phyloP scores from a whole-genome alignment of 768 basidiomycete species.

The Podaxis carcinomalis region DNA sequence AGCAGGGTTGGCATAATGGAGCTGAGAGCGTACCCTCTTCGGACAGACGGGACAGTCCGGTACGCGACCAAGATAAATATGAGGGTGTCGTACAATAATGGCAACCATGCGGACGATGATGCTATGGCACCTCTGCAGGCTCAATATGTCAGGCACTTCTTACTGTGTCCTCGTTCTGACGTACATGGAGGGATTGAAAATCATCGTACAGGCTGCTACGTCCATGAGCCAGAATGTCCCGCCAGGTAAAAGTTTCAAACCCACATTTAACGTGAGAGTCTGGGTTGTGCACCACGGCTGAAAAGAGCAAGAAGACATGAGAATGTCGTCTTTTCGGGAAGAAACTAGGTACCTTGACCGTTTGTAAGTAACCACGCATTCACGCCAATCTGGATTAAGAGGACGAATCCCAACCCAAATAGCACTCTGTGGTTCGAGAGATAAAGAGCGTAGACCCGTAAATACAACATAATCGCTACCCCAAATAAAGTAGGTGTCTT shows the following conservation, averaged over 20 bases:
- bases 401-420: constrained; percentile 26
- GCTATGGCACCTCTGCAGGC: constrained; percentile 27
- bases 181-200: constrained; percentile 33
- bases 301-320: neutral
- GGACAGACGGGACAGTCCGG: constrained; percentile 31
- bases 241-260: neutral
- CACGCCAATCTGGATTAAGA: constrained; percentile 37
- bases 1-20: constrained; percentile 32
- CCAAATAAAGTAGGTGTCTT: neutral
- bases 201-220: constrained; percentile 33
- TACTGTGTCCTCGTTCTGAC: constrained; percentile 15
- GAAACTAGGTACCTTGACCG: constrained; percentile 36
- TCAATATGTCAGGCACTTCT: constrained; percentile 5
- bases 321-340: neutral
- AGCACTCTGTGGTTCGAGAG: constrained; percentile 24
- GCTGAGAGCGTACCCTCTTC: constrained; percentile 20
- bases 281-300: constrained; percentile 36
- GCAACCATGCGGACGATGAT: constrained; percentile 46
- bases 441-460: constrained; percentile 41
- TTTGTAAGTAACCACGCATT: constrained; percentile 51
- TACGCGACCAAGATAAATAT: constrained; percentile 34
- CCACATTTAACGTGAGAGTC: constrained; percentile 30
- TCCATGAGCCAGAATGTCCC: neutral
- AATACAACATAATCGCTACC: constrained; percentile 47
- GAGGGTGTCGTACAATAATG: constrained; percentile 42